Base-by-base conservation (phyloP, 148 eudicot genomes). In the Vaccinium myrtillus region DNA sequence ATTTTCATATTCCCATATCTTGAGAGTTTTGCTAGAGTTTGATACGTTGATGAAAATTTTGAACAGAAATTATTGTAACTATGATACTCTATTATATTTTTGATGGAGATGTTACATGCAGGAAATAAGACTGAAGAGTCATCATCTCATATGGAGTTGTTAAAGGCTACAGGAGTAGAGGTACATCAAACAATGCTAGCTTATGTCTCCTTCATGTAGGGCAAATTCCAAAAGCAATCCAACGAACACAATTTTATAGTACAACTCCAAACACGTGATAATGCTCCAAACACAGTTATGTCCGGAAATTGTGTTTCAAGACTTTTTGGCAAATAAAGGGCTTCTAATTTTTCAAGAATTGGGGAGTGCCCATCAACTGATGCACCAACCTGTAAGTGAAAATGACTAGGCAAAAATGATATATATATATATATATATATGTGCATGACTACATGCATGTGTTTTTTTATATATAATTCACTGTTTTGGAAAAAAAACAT, bases 121-220 rank as follows among this genome's bases (percentile, higher is more conserved):
- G 83, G 86, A 58, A 80, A 69, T 80, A 78, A 85, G 70, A 85
- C 56, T 54, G 86, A 36, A 46, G 77, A 80, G 78, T 39, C 86
- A n/a, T 32, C 86, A 43, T 79, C 82, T 80, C 86, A 71, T n/a
- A 77, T 71, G 78, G 73, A 23, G 56, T 70, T 67, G 79, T 73
- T n/a, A 56, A 80, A 56, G 78, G 67, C n/a, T 53, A 80, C 43
- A 80, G 46, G n/a, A 53, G 13, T 55, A 21, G 36, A 58, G 82
- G 83, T 53, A 81, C 54, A 14, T 77, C 50, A 30, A 32, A 49
- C 19, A 21, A 27, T 14, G 21, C 63, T 43, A 43, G 46, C 46
- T 74, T 27, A 3, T 53, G 63, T 14, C 25, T 32, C 36, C 14
- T 78, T 27, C 39, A 50, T 25, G 0, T 51, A 36, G 39, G 46